Base-by-base conservation (phyloP, 495 filamentous ascomycete genomes). In the Penicillium ochrochloron region DNA sequence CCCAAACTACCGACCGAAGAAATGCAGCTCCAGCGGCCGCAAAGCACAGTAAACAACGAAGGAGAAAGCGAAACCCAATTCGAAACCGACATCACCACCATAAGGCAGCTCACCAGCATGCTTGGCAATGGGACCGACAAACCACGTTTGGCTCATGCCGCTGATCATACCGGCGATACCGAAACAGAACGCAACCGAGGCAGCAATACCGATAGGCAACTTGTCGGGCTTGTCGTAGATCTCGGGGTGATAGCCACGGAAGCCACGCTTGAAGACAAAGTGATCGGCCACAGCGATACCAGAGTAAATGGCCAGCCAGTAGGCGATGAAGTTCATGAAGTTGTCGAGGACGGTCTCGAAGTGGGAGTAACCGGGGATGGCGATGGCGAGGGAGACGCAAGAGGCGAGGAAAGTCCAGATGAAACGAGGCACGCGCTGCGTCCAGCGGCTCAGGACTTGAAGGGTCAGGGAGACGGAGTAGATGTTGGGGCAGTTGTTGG, bases 401-500 rank as follows among this genome's bases (percentile, higher is more conserved):
- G 90, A 91, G 50, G 82, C 88, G 33, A 92, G 63, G 59, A 89
- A 80, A 0, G 87, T 89, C 90, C 89, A 95, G 60, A 94, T 64
- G 73, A 92, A 93, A 6, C 92, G 87, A 19, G 92, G 92, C 6
- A 96, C 85, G 48, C 80, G 80, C 72, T 88, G 87, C 15, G 88
- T 86, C 71, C 80, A 82, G 44, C 82, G 82, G 21, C 84, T 85
- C 34, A 96, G 73, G 12, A 93, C 84, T 73, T 94, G 91, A 54
- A 94, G 81, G 34, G 88, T 88, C 27, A 96, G 83, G 3, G 85
- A 85, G 48, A 95, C 87, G 41, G 90, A 92, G 81, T 96, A 96
- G 68, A 92, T 90, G 79, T 90, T 93, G n/a, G 94, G 92, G 78
- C 89, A 93, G 79, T 93, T 94, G 80, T 90, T 94, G 61, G 90